phyloP scores from a whole-genome alignment of 305 asterid genomes.

The Fraxinus sp. region DNA sequence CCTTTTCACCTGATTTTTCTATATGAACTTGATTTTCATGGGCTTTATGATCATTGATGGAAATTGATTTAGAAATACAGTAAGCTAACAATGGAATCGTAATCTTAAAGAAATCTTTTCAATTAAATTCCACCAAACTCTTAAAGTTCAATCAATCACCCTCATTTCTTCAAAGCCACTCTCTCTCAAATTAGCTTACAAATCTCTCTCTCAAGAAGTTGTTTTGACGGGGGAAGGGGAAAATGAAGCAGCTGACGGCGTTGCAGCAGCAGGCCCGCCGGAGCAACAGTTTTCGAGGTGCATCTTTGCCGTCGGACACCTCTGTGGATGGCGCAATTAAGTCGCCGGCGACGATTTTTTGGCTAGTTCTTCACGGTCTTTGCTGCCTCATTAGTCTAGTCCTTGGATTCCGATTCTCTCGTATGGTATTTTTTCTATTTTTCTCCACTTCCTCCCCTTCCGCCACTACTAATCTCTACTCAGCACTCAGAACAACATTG shows the following conservation, averaged over 20 bases:
- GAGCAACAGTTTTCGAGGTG: constrained; percentile 68
- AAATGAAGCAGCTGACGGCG: constrained; percentile 65
- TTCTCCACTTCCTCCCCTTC: constrained; percentile 54
- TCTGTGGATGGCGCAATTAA: constrained; percentile 57
- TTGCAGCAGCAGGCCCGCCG: constrained; percentile 84
- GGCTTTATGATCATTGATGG: constrained; percentile 13
- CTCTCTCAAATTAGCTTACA: not conserved
- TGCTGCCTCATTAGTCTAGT: constrained; percentile 84
- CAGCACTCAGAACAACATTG: constrained; percentile 31
- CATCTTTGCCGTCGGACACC: constrained; percentile 58
- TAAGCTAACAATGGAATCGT: constrained; percentile 46
- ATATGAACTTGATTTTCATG: constrained; percentile 13
- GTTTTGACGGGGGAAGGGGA: constrained; percentile 18
- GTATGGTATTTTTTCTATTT: constrained; percentile 69
- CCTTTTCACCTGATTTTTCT: not conserved
- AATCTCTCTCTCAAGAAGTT: constrained; percentile 15
- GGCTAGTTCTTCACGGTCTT: constrained; percentile 69
- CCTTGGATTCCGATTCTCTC: constrained; percentile 88
- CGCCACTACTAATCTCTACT: constrained; percentile 29
- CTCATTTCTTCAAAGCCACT: constrained; percentile 44
- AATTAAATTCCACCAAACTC: constrained; percentile 30
- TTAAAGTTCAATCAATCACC: constrained; percentile 11
- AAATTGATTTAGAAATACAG: constrained; percentile 16
- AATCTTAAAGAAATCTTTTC: constrained; percentile 37
- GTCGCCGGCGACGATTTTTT: constrained; percentile 76